Base-by-base conservation (phyloP, 768 basidiomycete species). In the Pulveroboletus ravenelii region DNA sequence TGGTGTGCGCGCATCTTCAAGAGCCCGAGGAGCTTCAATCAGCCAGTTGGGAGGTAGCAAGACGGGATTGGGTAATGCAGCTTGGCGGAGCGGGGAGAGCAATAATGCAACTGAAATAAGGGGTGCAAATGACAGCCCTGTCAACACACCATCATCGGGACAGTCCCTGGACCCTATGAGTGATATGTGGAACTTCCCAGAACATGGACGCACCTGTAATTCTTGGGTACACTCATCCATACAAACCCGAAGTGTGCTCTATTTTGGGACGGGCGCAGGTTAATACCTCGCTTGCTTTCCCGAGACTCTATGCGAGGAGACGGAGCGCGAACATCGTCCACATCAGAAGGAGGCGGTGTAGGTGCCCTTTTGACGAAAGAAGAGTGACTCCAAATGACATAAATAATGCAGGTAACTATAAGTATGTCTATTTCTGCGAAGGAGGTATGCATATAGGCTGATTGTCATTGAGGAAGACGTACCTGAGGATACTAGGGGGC, bases 151-250 rank as follows among this genome's bases (percentile, higher is more conserved):
- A 65, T 96, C 93, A 63, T 95, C 93, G 12, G 77, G 69, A 41
- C 85, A 87, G 49, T 88, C 81, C 63, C 92, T 93, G 53, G 56
- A 36, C 45, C 47, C 55, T 50, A 42, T 55, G 41, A 66, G 51
- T n/a, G 47, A 47, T 10, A 32, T 37, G 37, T 15, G 46, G 1
- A 46, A 13, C 45, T 41, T 40, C 17, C 27, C 27, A 29, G 27
- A n/a, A 39, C 32, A 30, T 38, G 44, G 36, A 60, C 71, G 37
- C 55, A 86, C 88, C 89, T 76, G 62, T 89, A 93, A 61, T 93
- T 90, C 67, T 90, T 89, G 0, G 87, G 85, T 5, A 90, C 88
- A 14, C 89, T 87, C 90, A 93, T 92, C 89, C 89, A 93, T 23
- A 92, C 77, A 61, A 82, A 87, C 31, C 84, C 82, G 49, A 82